Base-by-base conservation (phyloP, 2,329 filamentous ascomycete genomes). In the Graphiopsis chlorocephala region DNA sequence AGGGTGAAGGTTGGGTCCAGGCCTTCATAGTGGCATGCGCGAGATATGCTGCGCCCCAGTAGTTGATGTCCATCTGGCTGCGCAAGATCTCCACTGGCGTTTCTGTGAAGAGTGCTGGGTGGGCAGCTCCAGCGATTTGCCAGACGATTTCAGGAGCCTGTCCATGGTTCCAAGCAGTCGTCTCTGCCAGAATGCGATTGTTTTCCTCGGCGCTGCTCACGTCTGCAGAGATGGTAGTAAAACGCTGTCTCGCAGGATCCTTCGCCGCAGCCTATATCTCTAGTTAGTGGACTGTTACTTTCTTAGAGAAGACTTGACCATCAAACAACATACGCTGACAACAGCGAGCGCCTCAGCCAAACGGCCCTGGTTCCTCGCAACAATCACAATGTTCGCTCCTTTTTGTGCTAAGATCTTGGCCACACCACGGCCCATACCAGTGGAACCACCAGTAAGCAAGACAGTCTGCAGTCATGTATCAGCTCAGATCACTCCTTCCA, bases 1-100 rank as follows among this genome's bases (percentile, higher is more conserved):
- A 72, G 10, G 81, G 11, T 69, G 71, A 74, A 15, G 76, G 80
- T 56, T 72, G 78, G 52, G 93, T 85, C 94, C 94, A 97, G 66
- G 86, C 84, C 60, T 84, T 85, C 67, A 97, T 80, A 20, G 90
- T 87, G 23, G 91, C 88, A 75, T 96, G 92, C 42, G 92, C 90
- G 79, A 96, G 91, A 76, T 96, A 95, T 47, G 90, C 89, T 31
- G 88, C 88, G 57, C 92, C 91, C 84, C 89, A 97, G 81, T 92
- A 98, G 79, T 97, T 94, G 70, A 94, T 86, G 74, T 97, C 92
- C 92, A 97, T 97, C 76, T 96, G 92, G 68, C 84, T 81, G 48
- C 89, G 85, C 69, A 93, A 81, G 12, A 84, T 85, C 8, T 87
- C 80, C 61, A 91, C 81, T 10, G 90, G 84, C 45, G 87, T 87